A percentile compares a stretch with the other conserved stretches of the same genome.
Conservation (phyloP, 441 rosid genomes). For the Mallotus japonicus region DNA sequence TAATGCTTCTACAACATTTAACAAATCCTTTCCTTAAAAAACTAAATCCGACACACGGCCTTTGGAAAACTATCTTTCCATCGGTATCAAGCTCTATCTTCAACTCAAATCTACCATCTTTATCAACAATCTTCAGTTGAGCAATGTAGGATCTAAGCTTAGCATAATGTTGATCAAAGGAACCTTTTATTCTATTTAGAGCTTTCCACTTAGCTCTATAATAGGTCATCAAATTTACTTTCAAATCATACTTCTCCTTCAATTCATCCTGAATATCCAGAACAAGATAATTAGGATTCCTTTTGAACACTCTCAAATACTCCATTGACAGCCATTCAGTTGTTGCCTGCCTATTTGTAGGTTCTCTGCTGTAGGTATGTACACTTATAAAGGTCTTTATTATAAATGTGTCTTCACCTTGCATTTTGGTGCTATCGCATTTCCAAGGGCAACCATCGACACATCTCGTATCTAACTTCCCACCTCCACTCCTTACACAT, state of each 20-base stretch:
- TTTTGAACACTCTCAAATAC: neutral
- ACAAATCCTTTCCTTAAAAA: no score
- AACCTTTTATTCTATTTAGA: neutral
- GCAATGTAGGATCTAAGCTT: neutral
- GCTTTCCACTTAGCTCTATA: neutral
- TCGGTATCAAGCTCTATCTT: neutral
- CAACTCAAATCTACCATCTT: neutral
- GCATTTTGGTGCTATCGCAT: no score
- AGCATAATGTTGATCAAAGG: neutral
- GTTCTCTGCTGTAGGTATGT: neutral
- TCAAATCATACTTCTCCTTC: neutral
- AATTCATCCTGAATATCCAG: neutral
- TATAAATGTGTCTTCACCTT: neutral
- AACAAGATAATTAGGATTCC: neutral
- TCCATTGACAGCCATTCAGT: neutral
- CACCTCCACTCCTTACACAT: neutral
- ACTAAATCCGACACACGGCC: neutral
- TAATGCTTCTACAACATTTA: no score
- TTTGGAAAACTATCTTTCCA: neutral
- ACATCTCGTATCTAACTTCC: neutral
- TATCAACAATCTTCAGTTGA: neutral
- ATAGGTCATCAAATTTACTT: neutral
- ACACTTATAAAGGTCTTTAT: neutral
- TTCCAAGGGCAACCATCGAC: neutral
- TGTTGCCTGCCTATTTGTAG: neutral